Evolutionary conservation across 257 asterid species (phyloP).

Genomic region (Fraxinus quadrangulata): DNA sequence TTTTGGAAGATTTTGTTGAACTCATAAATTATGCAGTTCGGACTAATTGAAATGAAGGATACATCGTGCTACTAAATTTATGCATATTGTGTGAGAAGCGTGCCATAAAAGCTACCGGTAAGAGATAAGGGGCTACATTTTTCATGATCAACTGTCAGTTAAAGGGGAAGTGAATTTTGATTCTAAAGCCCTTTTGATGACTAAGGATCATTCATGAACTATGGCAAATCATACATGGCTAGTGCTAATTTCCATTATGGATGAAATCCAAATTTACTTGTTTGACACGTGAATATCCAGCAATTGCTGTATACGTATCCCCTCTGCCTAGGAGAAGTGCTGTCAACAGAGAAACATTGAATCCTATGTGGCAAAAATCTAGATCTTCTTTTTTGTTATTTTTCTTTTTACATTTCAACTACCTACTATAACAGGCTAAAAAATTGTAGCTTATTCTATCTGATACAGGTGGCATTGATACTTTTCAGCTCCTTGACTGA

Average conservation of each 20-base stretch:
- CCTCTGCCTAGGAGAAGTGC: neutral
- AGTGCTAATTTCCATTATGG: neutral
- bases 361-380: neutral
- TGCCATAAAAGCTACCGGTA: neutral
- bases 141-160: neutral
- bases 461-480: constrained; percentile 87
- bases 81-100: neutral
- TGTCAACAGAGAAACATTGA: neutral
- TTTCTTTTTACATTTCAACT: constrained; percentile 13
- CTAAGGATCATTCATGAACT: constrained; percentile 1
- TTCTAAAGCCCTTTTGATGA: neutral
- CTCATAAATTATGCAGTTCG: neutral
- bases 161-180: neutral
- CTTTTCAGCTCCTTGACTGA: constrained; percentile 99
- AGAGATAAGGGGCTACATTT: neutral
- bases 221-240: neutral
- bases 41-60: neutral
- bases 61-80: neutral
- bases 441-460: constrained; percentile 25
- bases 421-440: constrained; percentile 14
- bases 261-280: neutral
- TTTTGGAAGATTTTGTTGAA: neutral
- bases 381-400: neutral
- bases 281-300: neutral
- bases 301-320: neutral